Conservation (phyloP, 2,329 filamentous ascomycete species). For the Herpotrichia juniperi region DNA sequence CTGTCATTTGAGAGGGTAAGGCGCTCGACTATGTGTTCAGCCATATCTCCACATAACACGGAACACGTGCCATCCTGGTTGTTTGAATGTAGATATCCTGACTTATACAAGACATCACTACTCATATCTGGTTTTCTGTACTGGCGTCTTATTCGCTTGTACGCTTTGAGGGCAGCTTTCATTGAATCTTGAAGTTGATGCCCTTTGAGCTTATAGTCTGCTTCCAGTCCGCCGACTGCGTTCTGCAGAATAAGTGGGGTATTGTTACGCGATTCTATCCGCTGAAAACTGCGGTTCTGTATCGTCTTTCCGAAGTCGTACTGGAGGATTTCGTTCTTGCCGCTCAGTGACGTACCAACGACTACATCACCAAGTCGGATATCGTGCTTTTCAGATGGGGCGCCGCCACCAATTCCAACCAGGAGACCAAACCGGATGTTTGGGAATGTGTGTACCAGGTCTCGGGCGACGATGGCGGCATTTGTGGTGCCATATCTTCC, state of each 20-base stretch:
- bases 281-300: conserved; percentile 19
- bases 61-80: too few relatives aligned
- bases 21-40: background rate
- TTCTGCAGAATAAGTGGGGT: conserved; percentile 25
- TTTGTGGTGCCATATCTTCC: conserved; percentile 2
- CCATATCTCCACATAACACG: too few relatives aligned
- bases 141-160: conserved; percentile 28
- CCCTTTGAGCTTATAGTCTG: conserved; percentile 15
- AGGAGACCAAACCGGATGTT: conserved; percentile 19
- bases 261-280: conserved; percentile 18
- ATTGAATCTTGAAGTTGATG: conserved; percentile 22
- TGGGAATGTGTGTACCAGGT: conserved; percentile 16
- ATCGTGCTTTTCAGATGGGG: conserved; percentile 16
- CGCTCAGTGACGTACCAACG: conserved; percentile 20
- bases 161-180: conserved; percentile 22
- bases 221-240: conserved; percentile 26
- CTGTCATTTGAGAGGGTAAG: background rate
- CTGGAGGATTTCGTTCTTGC: conserved; percentile 24
- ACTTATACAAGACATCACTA: background rate
- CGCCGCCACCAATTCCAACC: conserved; percentile 30
- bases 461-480: conserved; percentile 14
- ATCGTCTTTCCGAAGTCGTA: conserved; percentile 28
- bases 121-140: conserved; percentile 24
- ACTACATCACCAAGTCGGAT: conserved; percentile 30
- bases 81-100: too few relatives aligned